These are phyloP conservation scores for Psilocybe cubensis DNA, from an alignment of 768 basidiomycete species.

Conservation along the genomic window DNA sequence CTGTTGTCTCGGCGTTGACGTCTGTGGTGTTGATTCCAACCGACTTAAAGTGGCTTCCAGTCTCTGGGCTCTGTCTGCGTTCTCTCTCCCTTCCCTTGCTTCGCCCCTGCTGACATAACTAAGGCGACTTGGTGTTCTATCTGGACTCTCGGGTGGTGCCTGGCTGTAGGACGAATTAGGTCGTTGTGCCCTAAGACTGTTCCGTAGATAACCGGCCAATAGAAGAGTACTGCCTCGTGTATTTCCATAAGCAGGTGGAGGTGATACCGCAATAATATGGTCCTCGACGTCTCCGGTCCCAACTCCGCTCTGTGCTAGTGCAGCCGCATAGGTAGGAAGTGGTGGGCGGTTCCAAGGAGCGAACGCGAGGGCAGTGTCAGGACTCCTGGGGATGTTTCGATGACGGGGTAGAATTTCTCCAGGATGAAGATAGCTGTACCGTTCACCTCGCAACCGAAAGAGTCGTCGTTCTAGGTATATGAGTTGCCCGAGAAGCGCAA, in stretches of 20 bases:
- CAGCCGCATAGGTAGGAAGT: conserved; percentile 72
- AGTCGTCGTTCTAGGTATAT: conserved; percentile 67
- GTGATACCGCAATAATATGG: conserved; percentile 63
- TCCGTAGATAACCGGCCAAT: conserved; percentile 52
- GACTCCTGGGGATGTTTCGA: conserved; percentile 25
- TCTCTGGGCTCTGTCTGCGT: conserved; percentile 53
- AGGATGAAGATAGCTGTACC: conserved; percentile 61
- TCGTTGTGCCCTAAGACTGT: conserved; percentile 52
- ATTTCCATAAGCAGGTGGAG: conserved; percentile 80
- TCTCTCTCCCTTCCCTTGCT: conserved; percentile 57
- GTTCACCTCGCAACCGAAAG: conserved; percentile 68
- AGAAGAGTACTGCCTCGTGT: conserved; percentile 71
- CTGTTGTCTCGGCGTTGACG: conserved; percentile 6
- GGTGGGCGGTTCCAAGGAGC: conserved; percentile 77
- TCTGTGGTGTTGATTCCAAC: conserved; percentile 37
- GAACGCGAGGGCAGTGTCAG: conserved; percentile 40
- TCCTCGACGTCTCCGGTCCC: conserved; percentile 82
- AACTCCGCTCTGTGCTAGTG: conserved; percentile 65
- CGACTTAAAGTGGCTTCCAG: conserved; percentile 61
- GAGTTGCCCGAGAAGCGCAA: conserved; percentile 53
- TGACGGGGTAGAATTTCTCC: conserved; percentile 55
- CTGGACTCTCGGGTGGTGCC: conserved; percentile 21
- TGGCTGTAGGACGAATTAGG: conserved; percentile 41
- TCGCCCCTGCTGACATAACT: conserved; percentile 61
- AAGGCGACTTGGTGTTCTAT: conserved; percentile 41